Conservation (phyloP, 1,284 basidiomycete genomes). For the Grifola frondosa region DNA sequence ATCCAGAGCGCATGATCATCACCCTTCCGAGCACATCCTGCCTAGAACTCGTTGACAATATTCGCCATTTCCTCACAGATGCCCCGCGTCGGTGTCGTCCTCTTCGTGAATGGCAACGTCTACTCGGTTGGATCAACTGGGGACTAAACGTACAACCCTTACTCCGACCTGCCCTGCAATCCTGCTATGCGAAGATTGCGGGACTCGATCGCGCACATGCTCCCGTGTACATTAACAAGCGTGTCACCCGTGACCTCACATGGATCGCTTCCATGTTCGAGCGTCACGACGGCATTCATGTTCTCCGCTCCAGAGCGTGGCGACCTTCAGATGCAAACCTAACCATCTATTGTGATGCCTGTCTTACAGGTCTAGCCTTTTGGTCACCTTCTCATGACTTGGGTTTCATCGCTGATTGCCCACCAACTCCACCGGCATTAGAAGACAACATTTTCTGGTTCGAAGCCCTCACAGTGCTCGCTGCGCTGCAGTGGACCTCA, state of each 20-base stretch:
- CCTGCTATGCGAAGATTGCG: slow-evolving; percentile 36
- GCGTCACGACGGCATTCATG: slow-evolving; percentile 23
- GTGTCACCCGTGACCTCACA: slow-evolving; percentile 24
- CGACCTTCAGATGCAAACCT: slow-evolving; percentile 29
- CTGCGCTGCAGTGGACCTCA: slow-evolving; percentile 4
- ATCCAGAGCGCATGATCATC: slow-evolving; percentile 30
- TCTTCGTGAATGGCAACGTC: slow-evolving; percentile 29
- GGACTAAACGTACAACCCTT: slow-evolving; percentile 39
- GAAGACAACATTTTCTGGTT: slow-evolving; percentile 29
- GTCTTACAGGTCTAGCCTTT: slow-evolving; percentile 28
- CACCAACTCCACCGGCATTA: neutral
- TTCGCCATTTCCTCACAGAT: too few relatives aligned
- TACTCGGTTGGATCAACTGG: slow-evolving; percentile 42
- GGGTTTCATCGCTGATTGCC: too few relatives aligned
- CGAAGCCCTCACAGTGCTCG: slow-evolving; percentile 28
- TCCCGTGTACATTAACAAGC: slow-evolving; percentile 30
- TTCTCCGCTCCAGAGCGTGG: too few relatives aligned
- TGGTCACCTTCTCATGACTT: slow-evolving; percentile 23
- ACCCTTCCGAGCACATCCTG: slow-evolving; percentile 26
- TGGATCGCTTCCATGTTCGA: slow-evolving; percentile 35
- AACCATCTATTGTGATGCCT: slow-evolving; percentile 33
- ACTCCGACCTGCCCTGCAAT: slow-evolving; percentile 30
- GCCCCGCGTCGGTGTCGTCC: slow-evolving; percentile 10
- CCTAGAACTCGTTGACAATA: too few relatives aligned
- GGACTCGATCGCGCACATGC: slow-evolving; percentile 23